Evolutionary conservation across 2,329 filamentous ascomycete genomes (phyloP).

Genomic region (Dothistroma pini): DNA sequence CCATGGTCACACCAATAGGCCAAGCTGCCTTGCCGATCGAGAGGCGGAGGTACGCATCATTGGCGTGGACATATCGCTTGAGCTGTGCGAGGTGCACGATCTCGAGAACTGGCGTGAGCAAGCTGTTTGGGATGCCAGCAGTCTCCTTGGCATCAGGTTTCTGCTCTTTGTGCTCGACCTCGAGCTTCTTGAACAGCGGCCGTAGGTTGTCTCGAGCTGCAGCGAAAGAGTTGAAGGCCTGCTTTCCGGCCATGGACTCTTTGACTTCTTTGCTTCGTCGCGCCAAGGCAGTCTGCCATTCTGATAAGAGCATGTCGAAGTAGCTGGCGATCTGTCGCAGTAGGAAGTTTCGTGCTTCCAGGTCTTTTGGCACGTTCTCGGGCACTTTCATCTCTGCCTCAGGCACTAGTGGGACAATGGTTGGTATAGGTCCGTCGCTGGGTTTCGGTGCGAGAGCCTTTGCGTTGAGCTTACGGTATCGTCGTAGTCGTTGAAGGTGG

Average conservation of each 20-base stretch:
- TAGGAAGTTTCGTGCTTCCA: constrained; percentile 64
- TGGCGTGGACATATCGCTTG: constrained; percentile 89
- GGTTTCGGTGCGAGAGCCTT: constrained; percentile 42
- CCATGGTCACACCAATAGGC: constrained; percentile 99
- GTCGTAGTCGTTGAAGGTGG: constrained; percentile 63
- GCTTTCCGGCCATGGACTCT: constrained; percentile 73
- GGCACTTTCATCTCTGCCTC: constrained; percentile 87
- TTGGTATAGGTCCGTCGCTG: constrained; percentile 78
- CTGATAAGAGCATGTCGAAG: constrained; percentile 90
- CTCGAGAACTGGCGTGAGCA: constrained; percentile 75
- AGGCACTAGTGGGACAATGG: constrained; percentile 71
- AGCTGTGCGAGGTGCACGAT: constrained; percentile 90
- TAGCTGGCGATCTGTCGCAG: constrained; percentile 89
- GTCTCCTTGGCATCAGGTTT: constrained; percentile 36
- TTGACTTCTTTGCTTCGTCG: constrained; percentile 55
- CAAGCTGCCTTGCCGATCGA: constrained; percentile 75
- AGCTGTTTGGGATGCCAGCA: constrained; percentile 69
- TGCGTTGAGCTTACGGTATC: constrained; percentile 63
- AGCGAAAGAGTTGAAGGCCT: constrained; percentile 78
- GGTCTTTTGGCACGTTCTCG: constrained; percentile 58
- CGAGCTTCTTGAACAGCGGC: constrained; percentile 85
- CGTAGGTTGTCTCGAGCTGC: constrained; percentile 84
- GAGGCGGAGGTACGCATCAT: constrained; percentile 86
- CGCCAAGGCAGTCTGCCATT: constrained; percentile 77
- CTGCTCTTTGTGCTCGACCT: constrained; percentile 39